Conservation (phyloP, 495 filamentous ascomycete genomes). For the Trypethelium eluteriae region DNA sequence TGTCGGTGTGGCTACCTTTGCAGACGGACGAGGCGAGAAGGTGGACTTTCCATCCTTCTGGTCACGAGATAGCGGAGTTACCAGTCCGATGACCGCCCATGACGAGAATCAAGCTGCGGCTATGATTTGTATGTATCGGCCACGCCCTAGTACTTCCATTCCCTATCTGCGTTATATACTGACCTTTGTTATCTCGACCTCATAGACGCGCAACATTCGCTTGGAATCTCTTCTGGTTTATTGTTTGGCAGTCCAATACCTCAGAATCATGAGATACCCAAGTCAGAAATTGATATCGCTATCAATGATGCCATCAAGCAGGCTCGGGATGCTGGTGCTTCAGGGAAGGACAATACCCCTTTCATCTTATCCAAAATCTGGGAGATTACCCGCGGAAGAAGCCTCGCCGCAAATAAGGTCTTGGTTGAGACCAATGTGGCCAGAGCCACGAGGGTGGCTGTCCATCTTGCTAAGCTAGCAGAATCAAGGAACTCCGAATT, state of each 20-base stretch:
- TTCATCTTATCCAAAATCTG: conserved; percentile 78
- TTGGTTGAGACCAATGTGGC: conserved; percentile 74
- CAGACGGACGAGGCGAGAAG: conserved; percentile 57
- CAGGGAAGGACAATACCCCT: conserved; percentile 78
- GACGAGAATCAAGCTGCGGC: conserved; percentile 75
- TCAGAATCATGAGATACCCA: conserved; percentile 57
- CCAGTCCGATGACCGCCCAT: conserved; percentile 65
- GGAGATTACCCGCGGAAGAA: conserved; percentile 64
- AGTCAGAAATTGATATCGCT: conserved; percentile 60
- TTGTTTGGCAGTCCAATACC: conserved; percentile 87
- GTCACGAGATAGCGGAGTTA: conserved; percentile 72
- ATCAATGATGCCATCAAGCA: conserved; percentile 67
- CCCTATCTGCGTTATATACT: neutral
- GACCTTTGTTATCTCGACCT: neutral
- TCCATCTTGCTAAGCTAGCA: conserved; percentile 61
- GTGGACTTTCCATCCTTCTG: conserved; percentile 89
- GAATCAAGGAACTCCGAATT: neutral
- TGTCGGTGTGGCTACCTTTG: conserved; percentile 78
- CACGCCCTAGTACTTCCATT: neutral
- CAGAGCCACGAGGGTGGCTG: conserved; percentile 69
- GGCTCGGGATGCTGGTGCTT: conserved; percentile 59
- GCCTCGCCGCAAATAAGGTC: conserved; percentile 65
- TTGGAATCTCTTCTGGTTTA: conserved; percentile 65
- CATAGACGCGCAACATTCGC: conserved; percentile 53
- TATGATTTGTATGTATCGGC: conserved; percentile 59